Percentiles rank a stretch among this genome's conserved stretches.
phyloP scores from a whole-genome alignment of 345 rosid species.

The Citrus hindsii region DNA sequence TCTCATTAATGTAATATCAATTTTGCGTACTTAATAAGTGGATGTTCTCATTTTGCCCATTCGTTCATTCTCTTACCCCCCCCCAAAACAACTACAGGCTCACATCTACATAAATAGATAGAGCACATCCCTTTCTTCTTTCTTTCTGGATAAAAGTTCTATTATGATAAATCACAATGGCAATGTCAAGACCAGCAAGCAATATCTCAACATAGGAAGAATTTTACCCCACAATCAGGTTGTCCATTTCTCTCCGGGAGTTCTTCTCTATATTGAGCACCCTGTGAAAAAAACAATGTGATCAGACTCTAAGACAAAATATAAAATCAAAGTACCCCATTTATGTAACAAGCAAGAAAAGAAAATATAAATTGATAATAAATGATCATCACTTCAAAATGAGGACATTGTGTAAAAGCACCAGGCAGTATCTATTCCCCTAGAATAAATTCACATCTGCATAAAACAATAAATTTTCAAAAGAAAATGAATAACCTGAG shows the following conservation, averaged over 20 bases:
- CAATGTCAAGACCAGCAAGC: neutral
- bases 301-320: neutral
- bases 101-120: neutral
- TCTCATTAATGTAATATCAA: neutral
- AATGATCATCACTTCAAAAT: neutral
- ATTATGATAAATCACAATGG: neutral
- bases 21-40: neutral
- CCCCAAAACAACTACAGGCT: neutral
- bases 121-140: neutral
- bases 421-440: neutral
- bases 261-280: constrained; percentile 43
- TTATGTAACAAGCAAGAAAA: neutral
- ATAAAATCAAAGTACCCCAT: neutral
- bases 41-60: neutral
- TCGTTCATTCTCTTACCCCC: neutral
- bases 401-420: neutral
- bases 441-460: neutral
- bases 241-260: constrained; percentile 71
- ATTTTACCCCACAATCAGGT: constrained; percentile 73
- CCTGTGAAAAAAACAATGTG: constrained; percentile 29
- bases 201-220: neutral
- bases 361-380: neutral
- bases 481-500: constrained; percentile 36
- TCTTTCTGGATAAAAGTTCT: neutral
- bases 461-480: neutral